phyloP scores from a whole-genome alignment of 352 stramenopile genomes.

The Globisporangium spinosum region DNA sequence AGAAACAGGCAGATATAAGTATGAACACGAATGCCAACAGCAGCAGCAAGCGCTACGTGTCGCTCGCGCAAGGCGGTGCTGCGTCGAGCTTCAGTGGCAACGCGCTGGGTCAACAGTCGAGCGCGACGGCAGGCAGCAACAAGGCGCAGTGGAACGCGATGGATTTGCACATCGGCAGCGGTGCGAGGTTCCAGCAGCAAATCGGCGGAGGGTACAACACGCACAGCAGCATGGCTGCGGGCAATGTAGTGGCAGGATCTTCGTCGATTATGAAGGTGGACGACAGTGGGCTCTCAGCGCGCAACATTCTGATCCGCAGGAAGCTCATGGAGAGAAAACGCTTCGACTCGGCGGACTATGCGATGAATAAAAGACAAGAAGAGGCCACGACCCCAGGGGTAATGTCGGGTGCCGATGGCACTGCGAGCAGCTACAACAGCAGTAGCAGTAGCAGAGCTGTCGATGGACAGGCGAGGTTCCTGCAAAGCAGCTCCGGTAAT shows the following conservation, averaged over 20 bases:
- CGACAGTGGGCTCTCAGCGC: constrained; percentile 57
- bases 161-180: constrained; percentile 36
- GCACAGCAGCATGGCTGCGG: not conserved
- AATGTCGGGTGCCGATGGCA: not conserved
- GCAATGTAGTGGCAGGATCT: not conserved
- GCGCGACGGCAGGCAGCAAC: constrained; percentile 23
- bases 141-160: constrained; percentile 43
- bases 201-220: not conserved
- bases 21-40: constrained; percentile 7
- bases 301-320: constrained; percentile 73
- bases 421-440: not conserved
- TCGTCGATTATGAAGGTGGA: constrained; percentile 12
- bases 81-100: not conserved
- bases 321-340: constrained; percentile 75
- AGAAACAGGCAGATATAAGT: not conserved
- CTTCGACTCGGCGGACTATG: constrained; percentile 84
- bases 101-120: not conserved
- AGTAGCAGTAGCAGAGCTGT: not conserved
- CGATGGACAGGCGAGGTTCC: constrained; percentile 7
- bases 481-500: constrained; percentile 8
- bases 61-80: not conserved
- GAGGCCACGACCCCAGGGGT: constrained; percentile 17
- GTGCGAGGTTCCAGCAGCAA: not conserved
- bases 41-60: constrained; percentile 3
- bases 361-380: constrained; percentile 52